phyloP scores from a whole-genome alignment of 2,329 filamentous ascomycete species.

The Diplodia corticola region DNA sequence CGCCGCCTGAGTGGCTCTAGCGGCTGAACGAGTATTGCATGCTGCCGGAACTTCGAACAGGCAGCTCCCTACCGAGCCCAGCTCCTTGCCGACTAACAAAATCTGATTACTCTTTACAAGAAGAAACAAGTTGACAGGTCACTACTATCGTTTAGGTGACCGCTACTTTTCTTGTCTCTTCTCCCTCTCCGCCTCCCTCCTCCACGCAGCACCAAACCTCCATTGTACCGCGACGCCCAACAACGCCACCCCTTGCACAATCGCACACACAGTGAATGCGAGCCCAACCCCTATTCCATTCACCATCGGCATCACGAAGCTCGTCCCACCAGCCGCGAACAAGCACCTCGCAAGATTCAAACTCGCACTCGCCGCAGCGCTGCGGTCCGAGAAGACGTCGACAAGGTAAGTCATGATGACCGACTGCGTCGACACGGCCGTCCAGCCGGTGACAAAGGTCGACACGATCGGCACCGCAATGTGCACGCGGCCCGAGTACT shows the following conservation, averaged over 20 bases:
- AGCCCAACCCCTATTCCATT: neutral
- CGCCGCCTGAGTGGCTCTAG: neutral
- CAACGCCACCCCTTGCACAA: neutral
- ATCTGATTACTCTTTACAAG: too few species aligned
- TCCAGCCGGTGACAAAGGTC: conserved; percentile 56
- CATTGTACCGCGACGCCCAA: neutral
- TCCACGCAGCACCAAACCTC: neutral
- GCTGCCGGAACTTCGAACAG: neutral
- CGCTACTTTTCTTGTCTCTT: too few species aligned
- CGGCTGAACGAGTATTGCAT: neutral
- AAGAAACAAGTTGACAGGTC: too few species aligned
- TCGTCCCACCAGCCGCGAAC: conserved; percentile 50
- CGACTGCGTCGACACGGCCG: conserved; percentile 51
- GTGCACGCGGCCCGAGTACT: conserved; percentile 29
- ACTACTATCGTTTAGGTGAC: too few species aligned
- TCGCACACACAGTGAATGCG: neutral
- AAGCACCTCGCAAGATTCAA: conserved; percentile 56
- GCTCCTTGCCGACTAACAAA: too few species aligned
- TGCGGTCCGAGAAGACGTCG: conserved; percentile 53
- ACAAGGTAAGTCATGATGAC: conserved; percentile 55
- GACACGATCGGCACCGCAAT: conserved; percentile 53
- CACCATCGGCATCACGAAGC: neutral
- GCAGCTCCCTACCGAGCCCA: neutral
- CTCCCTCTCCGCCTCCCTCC: neutral
- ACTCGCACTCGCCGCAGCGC: conserved; percentile 55